Conservation (phyloP, 352 stramenopile species). For the Phytophthora sansomeana region DNA sequence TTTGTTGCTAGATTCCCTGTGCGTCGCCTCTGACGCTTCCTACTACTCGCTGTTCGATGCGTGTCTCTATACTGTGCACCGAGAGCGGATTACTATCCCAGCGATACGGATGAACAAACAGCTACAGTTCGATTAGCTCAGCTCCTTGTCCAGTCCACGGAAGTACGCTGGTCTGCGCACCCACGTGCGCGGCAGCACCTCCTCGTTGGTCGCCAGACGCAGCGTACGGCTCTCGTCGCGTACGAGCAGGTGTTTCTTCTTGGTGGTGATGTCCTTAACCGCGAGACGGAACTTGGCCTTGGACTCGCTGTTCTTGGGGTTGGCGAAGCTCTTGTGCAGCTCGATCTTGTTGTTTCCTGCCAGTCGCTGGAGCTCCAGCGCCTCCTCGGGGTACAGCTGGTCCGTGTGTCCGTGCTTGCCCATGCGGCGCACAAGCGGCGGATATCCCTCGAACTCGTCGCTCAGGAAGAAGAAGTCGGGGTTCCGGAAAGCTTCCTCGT, state of each 20-base stretch:
- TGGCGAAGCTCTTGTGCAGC: conserved; percentile 81
- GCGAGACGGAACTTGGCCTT: conserved; percentile 79
- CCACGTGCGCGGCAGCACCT: conserved; percentile 84
- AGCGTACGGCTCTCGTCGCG: conserved; percentile 62
- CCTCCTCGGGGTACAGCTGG: conserved; percentile 84
- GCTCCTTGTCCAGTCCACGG: conserved; percentile 67
- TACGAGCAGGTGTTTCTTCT: conserved; percentile 79
- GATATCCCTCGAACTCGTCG: conserved; percentile 84
- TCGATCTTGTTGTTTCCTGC: conserved; percentile 78
- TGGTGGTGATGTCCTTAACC: conserved; percentile 86
- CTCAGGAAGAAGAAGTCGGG: conserved; percentile 89
- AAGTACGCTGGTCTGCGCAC: conserved; percentile 82
- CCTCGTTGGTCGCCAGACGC: conserved; percentile 76
- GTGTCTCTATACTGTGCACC: conserved; percentile 42
- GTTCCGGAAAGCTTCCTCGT: conserved; percentile 81
- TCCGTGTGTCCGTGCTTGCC: conserved; percentile 86
- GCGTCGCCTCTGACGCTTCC: conserved; percentile 27
- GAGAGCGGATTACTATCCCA: conserved; percentile 8
- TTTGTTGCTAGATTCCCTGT: conserved; percentile 30
- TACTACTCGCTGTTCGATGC: conserved; percentile 23
- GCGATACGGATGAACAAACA: conserved; percentile 36
- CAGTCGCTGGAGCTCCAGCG: conserved; percentile 74
- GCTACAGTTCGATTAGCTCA: conserved; percentile 24
- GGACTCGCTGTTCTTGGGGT: conserved; percentile 55
- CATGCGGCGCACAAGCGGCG: conserved; percentile 79